Conservation (phyloP, 148 eudicot species). For the Vaccinium darrowii region DNA sequence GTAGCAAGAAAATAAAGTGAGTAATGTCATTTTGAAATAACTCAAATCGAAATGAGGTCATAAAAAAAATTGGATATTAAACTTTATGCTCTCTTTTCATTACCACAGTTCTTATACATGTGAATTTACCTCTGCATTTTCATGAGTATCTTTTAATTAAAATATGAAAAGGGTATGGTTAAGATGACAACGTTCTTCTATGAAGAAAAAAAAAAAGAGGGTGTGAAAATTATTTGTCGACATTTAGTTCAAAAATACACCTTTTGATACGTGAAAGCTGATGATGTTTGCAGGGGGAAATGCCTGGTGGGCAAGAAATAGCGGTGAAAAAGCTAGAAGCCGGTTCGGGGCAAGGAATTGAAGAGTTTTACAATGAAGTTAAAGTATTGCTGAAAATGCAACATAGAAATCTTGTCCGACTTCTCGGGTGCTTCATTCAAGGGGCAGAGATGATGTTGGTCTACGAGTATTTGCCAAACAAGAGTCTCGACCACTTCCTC, state of each 20-base stretch:
- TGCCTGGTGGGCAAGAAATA: not conserved
- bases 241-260: not conserved
- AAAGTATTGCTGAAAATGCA: not conserved
- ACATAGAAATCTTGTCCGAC: not conserved
- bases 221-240: not conserved
- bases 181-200: not conserved
- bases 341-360: not conserved
- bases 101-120: not conserved
- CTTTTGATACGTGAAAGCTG: not conserved
- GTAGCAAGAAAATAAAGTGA: no score
- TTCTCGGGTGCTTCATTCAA: not conserved
- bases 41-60: no score
- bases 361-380: conserved; percentile 8
- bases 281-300: not conserved
- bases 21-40: no score
- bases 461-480: conserved; percentile 12
- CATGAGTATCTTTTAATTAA: not conserved
- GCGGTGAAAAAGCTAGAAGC: conserved; percentile 8
- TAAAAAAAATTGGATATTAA: not conserved
- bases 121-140: not conserved
- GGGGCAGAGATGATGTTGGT: conserved; percentile 5
- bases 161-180: not conserved
- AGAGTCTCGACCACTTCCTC: not conserved
- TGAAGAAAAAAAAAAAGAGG: not conserved
- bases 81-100: not conserved